Conservation (phyloP, 108 stramenopile genomes). For the Nannochloropsis salina region DNA sequence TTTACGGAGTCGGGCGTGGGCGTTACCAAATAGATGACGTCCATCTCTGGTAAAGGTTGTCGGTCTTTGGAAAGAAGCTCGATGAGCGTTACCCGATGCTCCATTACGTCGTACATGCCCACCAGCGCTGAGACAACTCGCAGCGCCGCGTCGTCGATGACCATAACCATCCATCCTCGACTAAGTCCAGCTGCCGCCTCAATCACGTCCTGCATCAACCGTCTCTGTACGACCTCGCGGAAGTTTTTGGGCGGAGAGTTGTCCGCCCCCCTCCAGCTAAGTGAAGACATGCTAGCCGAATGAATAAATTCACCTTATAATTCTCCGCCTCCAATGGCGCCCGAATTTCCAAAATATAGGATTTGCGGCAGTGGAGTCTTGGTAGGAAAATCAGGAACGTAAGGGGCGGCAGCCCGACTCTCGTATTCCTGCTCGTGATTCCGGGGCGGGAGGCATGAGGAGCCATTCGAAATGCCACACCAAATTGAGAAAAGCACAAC, state of each 20-base stretch:
- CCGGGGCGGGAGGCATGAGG: too few relatives aligned
- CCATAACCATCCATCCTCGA: constrained; percentile 54
- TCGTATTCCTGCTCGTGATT: too few relatives aligned
- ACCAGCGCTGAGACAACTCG: constrained; percentile 55
- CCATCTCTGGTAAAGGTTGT: constrained; percentile 87
- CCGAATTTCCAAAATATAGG: too few relatives aligned
- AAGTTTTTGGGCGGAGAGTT: constrained; percentile 22
- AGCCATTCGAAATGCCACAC: too few relatives aligned
- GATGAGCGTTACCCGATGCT: constrained; percentile 71
- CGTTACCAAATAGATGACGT: constrained; percentile 74
- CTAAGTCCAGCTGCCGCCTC: constrained; percentile 22
- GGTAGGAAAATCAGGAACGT: too few relatives aligned
- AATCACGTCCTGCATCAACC: constrained; percentile 38
- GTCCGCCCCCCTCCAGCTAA: background rate
- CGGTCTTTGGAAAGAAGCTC: constrained; percentile 75
- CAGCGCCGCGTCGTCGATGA: constrained; percentile 56
- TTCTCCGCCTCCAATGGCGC: too few relatives aligned
- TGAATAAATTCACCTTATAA: too few relatives aligned
- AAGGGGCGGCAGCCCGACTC: too few relatives aligned
- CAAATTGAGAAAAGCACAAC: too few relatives aligned
- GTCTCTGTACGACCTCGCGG: constrained; percentile 30
- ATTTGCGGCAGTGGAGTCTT: too few relatives aligned
- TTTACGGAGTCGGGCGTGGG: constrained; percentile 70
- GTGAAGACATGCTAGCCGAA: background rate
- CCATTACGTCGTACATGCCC: constrained; percentile 62